A percentile compares a stretch with the other conserved stretches of the same genome.
Evolutionary conservation across 129 eudicot genomes (phyloP).

Genomic region (carrot (Daucus carota)): DNA sequence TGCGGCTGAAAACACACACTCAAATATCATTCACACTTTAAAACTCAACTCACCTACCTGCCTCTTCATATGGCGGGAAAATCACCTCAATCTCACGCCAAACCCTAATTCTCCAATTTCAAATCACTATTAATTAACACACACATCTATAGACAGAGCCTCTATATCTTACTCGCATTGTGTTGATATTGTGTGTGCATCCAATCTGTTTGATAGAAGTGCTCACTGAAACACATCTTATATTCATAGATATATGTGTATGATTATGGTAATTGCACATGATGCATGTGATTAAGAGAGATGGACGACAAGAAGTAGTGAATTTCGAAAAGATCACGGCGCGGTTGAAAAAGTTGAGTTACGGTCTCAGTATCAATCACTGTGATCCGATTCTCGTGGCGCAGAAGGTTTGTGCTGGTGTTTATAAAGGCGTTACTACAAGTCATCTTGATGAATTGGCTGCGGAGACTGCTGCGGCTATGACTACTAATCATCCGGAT

Average conservation of each 20-base stretch:
- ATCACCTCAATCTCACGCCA: neutral
- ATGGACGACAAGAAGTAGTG: slow-evolving; percentile 80
- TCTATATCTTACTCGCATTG: neutral
- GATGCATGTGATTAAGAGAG: slow-evolving; percentile 94
- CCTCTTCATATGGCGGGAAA: slow-evolving; percentile 25
- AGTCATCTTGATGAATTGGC: slow-evolving; percentile 95
- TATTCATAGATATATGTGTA: neutral
- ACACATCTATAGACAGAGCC: no score
- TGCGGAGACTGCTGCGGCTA: slow-evolving; percentile 92
- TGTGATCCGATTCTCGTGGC: slow-evolving; percentile 93
- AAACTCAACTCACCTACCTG: neutral
- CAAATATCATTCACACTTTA: neutral
- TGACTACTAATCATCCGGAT: slow-evolving; percentile 95
- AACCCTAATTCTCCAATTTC: slow-evolving; percentile 10
- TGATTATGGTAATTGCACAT: neutral
- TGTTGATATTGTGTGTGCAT: neutral
- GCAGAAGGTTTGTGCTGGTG: slow-evolving; percentile 96
- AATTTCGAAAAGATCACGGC: slow-evolving; percentile 96
- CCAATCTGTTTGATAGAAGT: slow-evolving; percentile 38
- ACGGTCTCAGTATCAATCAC: slow-evolving; percentile 78
- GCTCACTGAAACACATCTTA: neutral
- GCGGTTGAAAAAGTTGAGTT: slow-evolving; percentile 84
- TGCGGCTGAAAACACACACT: neutral
- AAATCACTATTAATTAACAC: neutral
- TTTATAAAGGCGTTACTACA: slow-evolving; percentile 89